Percentiles rank a stretch among this genome's conserved stretches.
These are phyloP conservation scores for Solanum commersonii DNA, from an alignment of 257 asterid species.

Conservation along the genomic window DNA sequence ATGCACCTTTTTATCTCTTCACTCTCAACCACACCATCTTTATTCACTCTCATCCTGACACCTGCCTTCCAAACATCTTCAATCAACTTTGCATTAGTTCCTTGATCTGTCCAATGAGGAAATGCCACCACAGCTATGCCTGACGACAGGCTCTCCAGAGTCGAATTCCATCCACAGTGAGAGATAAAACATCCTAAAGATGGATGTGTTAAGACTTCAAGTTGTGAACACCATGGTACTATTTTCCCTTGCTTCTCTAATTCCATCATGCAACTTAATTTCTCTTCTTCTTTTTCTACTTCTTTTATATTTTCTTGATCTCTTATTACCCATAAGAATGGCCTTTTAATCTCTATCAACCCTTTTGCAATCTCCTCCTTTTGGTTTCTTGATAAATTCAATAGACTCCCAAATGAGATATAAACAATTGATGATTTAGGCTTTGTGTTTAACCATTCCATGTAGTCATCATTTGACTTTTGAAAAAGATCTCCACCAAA, in stretches of 20 bases:
- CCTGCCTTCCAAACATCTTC: conserved; percentile 19
- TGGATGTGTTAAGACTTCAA: conserved; percentile 18
- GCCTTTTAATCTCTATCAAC: neutral
- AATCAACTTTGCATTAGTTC: conserved; percentile 18
- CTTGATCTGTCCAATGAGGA: conserved; percentile 27
- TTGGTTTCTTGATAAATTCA: conserved; percentile 7
- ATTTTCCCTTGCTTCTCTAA: conserved; percentile 17
- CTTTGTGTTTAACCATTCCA: conserved; percentile 18
- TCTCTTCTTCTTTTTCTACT: neutral
- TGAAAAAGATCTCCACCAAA: conserved; percentile 7
- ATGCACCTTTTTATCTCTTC: neutral
- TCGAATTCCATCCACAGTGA: conserved; percentile 30
- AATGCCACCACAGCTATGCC: conserved; percentile 20
- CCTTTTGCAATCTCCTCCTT: conserved; percentile 18
- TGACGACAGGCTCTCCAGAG: conserved; percentile 6
- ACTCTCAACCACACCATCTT: conserved; percentile 8
- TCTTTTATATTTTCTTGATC: neutral
- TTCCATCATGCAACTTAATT: conserved; percentile 10
- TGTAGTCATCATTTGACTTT: conserved; percentile 1
- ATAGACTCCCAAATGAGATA: conserved; percentile 22
- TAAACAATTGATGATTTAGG: conserved; percentile 11
- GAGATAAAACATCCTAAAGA: conserved; percentile 25
- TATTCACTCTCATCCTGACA: conserved; percentile 1
- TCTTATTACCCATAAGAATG: conserved; percentile 30
- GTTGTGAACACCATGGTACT: conserved; percentile 31